These are phyloP conservation scores for Mycena crocata DNA, from an alignment of 768 basidiomycete genomes.

Conservation along the genomic window DNA sequence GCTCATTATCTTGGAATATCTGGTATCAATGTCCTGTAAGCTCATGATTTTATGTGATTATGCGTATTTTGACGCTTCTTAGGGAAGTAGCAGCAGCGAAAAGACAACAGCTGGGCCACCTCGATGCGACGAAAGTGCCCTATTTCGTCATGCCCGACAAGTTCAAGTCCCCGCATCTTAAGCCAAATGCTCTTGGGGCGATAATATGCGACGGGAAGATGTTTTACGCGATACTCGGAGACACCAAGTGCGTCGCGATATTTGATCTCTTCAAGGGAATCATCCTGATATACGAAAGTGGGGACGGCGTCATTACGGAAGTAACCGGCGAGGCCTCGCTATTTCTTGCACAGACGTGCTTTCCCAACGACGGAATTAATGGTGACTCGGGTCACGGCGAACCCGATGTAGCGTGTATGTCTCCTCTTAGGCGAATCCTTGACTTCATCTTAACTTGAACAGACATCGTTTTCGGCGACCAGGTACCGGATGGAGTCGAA, in stretches of 20 bases:
- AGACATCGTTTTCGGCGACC: slow-evolving; percentile 24
- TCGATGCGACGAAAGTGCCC: slow-evolving; percentile 9
- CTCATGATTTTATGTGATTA: not conserved
- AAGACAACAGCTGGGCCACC: not conserved
- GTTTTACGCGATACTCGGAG: slow-evolving; percentile 18
- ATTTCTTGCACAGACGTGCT: slow-evolving; percentile 22
- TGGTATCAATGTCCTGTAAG: not conserved
- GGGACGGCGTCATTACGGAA: slow-evolving; percentile 9
- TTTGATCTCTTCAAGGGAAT: not conserved
- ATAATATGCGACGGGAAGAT: slow-evolving; percentile 15
- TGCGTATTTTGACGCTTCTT: not conserved
- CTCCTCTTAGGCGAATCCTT: not conserved
- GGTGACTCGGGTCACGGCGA: slow-evolving; percentile 15
- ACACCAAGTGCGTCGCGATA: slow-evolving; percentile 12
- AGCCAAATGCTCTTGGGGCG: slow-evolving; percentile 5
- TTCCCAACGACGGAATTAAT: slow-evolving; percentile 9
- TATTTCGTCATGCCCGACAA: slow-evolving; percentile 4
- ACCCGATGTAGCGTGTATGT: slow-evolving; percentile 25
- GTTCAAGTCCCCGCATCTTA: not conserved
- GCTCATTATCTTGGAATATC: not conserved
- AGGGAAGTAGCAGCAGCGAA: not conserved
- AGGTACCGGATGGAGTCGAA: not conserved
- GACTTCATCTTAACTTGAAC: not conserved
- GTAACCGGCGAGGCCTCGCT: slow-evolving; percentile 27
- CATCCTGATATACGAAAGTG: not conserved